phyloP scores from a whole-genome alignment of 805 yeast species.

The Ogataea degrootiae region DNA sequence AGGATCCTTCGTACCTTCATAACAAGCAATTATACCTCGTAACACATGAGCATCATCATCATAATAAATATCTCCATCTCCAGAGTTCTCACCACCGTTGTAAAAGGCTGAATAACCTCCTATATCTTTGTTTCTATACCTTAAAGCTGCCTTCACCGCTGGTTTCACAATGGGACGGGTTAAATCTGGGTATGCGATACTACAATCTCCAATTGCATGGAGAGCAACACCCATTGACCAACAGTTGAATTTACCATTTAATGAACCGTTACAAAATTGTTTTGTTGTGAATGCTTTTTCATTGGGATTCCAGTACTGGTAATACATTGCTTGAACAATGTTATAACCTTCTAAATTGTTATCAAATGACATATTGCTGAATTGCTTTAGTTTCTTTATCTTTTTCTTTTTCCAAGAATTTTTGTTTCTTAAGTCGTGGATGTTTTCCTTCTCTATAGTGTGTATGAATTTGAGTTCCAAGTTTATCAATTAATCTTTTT shows the following conservation, averaged over 20 bases:
- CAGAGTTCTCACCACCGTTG: slow-evolving; percentile 24
- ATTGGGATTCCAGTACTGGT: slow-evolving; percentile 32
- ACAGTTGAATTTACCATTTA: slow-evolving; percentile 9
- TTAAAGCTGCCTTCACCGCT: slow-evolving; percentile 44
- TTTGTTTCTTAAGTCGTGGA: too few relatives aligned
- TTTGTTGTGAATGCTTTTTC: slow-evolving; percentile 36
- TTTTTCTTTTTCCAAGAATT: too few relatives aligned
- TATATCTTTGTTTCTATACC: slow-evolving; percentile 44
- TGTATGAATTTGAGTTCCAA: too few relatives aligned
- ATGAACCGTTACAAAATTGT: slow-evolving; percentile 12
- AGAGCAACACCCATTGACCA: slow-evolving; percentile 44
- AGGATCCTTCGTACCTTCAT: slow-evolving; percentile 58
- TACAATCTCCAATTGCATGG: slow-evolving; percentile 66
- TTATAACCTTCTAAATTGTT: slow-evolving; percentile 35
- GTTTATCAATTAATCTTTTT: too few relatives aligned
- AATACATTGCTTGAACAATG: slow-evolving; percentile 37
- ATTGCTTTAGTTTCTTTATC: too few relatives aligned
- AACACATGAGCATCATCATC: slow-evolving; percentile 78
- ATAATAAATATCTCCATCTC: slow-evolving; percentile 63
- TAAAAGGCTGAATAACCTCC: slow-evolving; percentile 55
- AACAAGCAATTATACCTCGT: slow-evolving; percentile 57
- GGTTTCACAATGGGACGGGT: slow-evolving; percentile 50
- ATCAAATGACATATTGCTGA: slow-evolving; percentile 18
- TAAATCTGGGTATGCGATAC: slow-evolving; percentile 47
- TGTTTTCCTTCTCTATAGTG: too few relatives aligned